A percentile compares a stretch with the other conserved stretches of the same genome.
phyloP scores from a whole-genome alignment of 805 yeast species.

The Blastobotrys chiropterorum region DNA sequence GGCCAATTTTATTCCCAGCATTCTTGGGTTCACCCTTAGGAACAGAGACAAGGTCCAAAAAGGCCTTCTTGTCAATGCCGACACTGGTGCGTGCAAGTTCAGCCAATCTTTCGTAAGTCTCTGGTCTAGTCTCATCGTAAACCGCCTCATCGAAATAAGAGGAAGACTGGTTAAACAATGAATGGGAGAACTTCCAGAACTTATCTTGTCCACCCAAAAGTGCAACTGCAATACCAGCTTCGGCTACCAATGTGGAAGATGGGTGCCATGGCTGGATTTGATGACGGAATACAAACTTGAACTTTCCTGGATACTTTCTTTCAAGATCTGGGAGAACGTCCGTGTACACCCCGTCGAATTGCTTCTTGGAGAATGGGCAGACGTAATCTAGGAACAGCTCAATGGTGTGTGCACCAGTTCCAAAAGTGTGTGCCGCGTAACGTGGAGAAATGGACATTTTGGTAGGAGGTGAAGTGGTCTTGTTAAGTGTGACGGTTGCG shows the following conservation, averaged over 20 bases:
- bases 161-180: conserved; percentile 50
- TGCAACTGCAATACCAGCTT: conserved; percentile 51
- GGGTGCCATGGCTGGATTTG: conserved; percentile 93
- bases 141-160: conserved; percentile 58
- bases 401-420: conserved; percentile 35
- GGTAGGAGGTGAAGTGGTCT: no score
- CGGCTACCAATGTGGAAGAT: conserved; percentile 59
- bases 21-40: conserved; percentile 36
- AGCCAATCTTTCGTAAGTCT: conserved; percentile 49
- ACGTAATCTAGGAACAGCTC: conserved; percentile 66
- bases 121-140: conserved; percentile 46
- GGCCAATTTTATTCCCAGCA: conserved; percentile 51
- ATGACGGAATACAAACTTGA: conserved; percentile 59
- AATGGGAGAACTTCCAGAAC: conserved; percentile 52
- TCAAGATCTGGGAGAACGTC: conserved; percentile 50
- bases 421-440: conserved; percentile 16
- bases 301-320: conserved; percentile 42
- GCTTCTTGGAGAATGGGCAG: conserved; percentile 67
- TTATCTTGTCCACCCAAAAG: conserved; percentile 46
- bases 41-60: conserved; percentile 32
- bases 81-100: conserved; percentile 38
- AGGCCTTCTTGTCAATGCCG: conserved; percentile 35
- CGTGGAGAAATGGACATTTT: conserved; percentile 21
- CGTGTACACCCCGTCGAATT: conserved; percentile 49
- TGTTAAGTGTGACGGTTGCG: no score